These are phyloP conservation scores for Citrus hindsii DNA, from an alignment of 345 rosid genomes.

Conservation along the genomic window DNA sequence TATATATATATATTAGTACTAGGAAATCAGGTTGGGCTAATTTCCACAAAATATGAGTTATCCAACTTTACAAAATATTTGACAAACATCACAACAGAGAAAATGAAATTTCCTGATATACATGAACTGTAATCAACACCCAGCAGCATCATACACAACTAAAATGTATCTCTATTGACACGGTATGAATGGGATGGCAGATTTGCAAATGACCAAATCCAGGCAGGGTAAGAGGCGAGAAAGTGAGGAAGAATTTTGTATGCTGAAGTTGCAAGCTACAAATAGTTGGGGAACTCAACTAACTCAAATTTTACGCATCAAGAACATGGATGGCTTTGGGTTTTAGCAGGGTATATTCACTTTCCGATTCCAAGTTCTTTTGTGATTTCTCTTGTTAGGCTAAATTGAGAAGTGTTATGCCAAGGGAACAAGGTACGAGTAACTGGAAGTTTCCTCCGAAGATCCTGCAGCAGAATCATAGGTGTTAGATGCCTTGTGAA, in stretches of 20 bases:
- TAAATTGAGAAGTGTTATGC: conserved; percentile 88
- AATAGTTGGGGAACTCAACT: background rate
- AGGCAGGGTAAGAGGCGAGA: background rate
- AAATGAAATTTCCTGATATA: background rate
- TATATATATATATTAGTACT: too few species aligned
- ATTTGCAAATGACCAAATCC: background rate
- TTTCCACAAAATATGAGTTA: background rate
- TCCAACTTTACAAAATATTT: background rate
- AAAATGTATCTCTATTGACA: background rate
- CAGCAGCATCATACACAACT: background rate
- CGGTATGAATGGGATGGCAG: background rate
- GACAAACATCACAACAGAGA: background rate
- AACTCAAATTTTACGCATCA: conserved; percentile 3
- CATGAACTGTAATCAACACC: background rate
- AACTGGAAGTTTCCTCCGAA: conserved; percentile 96
- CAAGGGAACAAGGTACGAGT: conserved; percentile 93
- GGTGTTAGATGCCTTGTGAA: background rate
- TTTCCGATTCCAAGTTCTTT: conserved; percentile 86
- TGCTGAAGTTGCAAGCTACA: background rate
- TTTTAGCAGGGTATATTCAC: conserved; percentile 25
- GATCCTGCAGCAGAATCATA: conserved; percentile 50
- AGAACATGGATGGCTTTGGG: background rate
- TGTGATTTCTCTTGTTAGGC: conserved; percentile 86
- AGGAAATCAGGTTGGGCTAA: background rate
- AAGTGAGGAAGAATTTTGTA: background rate